These are phyloP conservation scores for Glonium stellatum DNA, from an alignment of 495 filamentous ascomycete genomes.

Conservation along the genomic window DNA sequence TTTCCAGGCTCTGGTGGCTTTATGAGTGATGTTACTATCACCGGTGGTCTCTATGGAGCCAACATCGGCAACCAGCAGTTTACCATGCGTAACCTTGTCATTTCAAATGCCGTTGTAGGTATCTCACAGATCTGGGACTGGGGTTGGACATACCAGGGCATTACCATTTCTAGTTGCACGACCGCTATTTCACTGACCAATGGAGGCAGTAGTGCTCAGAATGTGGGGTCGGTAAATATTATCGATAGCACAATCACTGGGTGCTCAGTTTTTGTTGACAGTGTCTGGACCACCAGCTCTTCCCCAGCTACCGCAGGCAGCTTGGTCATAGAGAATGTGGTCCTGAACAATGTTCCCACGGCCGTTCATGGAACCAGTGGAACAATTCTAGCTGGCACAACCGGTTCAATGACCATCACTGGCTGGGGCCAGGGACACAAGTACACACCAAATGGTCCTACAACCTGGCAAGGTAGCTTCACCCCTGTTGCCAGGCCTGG, in stretches of 20 bases:
- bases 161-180: slow-evolving; percentile 78
- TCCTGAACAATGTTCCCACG: slow-evolving; percentile 52
- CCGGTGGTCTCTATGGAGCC: slow-evolving; percentile 75
- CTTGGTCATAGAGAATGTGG: slow-evolving; percentile 79
- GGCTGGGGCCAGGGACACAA: slow-evolving; percentile 51
- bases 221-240: slow-evolving; percentile 73
- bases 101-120: slow-evolving; percentile 80
- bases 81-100: slow-evolving; percentile 85
- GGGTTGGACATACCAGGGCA: slow-evolving; percentile 86
- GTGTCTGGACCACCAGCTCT: slow-evolving; percentile 11
- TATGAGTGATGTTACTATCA: slow-evolving; percentile 81
- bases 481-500: slow-evolving; percentile 49
- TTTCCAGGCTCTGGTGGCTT: slow-evolving; percentile 58
- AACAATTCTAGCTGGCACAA: slow-evolving; percentile 24
- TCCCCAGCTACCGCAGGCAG: slow-evolving; percentile 62
- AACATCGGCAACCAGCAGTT: slow-evolving; percentile 95
- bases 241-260: slow-evolving; percentile 72
- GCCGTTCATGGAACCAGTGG: slow-evolving; percentile 50
- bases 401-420: slow-evolving; percentile 46
- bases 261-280: slow-evolving; percentile 22
- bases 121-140: slow-evolving; percentile 61
- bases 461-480: slow-evolving; percentile 40
- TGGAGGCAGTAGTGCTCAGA: slow-evolving; percentile 47
- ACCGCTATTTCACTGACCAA: slow-evolving; percentile 64
- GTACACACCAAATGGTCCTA: slow-evolving; percentile 16